These are phyloP conservation scores for Crataegus laevigata DNA, from an alignment of 306 rosid genomes.

Conservation along the genomic window DNA sequence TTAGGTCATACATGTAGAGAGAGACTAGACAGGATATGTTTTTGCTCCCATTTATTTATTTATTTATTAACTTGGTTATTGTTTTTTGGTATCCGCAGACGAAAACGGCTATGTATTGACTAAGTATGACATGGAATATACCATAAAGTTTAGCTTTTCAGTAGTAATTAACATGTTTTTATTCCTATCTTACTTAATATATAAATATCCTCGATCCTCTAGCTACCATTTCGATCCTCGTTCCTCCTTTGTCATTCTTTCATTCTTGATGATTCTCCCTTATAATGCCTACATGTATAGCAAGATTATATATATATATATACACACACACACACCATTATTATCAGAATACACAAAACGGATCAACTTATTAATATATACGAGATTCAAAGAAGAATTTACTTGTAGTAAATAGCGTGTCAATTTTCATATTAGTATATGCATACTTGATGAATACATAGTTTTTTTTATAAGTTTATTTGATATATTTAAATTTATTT, in stretches of 20 bases:
- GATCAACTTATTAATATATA: background rate
- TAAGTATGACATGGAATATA: background rate
- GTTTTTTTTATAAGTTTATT: background rate
- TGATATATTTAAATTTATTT: background rate
- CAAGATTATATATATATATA: no score
- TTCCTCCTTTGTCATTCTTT: background rate
- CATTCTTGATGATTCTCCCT: background rate
- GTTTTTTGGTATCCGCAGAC: slow-evolving; percentile 24
- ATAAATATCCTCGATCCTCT: background rate
- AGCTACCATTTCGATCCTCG: background rate
- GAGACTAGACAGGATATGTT: background rate
- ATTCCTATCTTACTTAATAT: background rate
- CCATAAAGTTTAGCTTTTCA: background rate
- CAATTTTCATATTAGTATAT: background rate
- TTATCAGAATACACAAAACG: background rate
- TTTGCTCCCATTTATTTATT: slow-evolving; percentile 6
- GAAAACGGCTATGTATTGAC: background rate
- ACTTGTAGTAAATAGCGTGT: background rate
- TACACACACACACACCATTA: no score
- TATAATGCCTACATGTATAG: no score
- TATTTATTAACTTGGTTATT: background rate
- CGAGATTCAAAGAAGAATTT: background rate
- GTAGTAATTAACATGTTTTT: slow-evolving; percentile 1
- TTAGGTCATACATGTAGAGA: slow-evolving; percentile 12
- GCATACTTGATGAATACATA: background rate